phyloP scores from a whole-genome alignment of 1,139 yeast genomes.

The Spathaspora sp. region DNA sequence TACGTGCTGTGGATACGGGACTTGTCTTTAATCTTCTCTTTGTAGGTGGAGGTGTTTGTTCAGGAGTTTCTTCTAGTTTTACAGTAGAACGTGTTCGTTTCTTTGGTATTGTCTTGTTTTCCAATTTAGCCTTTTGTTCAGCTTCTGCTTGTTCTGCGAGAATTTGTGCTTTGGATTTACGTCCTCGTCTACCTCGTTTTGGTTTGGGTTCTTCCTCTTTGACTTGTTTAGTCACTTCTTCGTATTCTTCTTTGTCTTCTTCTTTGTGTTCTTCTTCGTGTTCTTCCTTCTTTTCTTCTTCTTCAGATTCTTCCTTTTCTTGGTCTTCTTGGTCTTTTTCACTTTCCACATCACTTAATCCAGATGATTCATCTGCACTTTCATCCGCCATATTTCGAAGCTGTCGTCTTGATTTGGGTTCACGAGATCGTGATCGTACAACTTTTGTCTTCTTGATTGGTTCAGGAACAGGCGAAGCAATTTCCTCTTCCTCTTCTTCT shows the following conservation, averaged over 20 bases:
- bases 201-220: slow-evolving; percentile 14
- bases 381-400: slow-evolving; percentile 41
- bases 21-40: slow-evolving; percentile 14
- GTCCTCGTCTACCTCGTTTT: slow-evolving; percentile 1
- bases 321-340: slow-evolving; percentile 4
- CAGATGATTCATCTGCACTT: slow-evolving; percentile 4
- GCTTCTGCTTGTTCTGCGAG: slow-evolving; percentile 17
- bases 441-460: slow-evolving; percentile 4
- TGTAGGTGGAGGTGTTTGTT: slow-evolving; percentile 14
- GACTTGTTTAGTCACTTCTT: slow-evolving; percentile 17
- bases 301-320: slow-evolving; percentile 17
- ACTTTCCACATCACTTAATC: slow-evolving; percentile 3
- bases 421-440: slow-evolving; percentile 8
- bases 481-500: slow-evolving; percentile 7
- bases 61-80: slow-evolving; percentile 18
- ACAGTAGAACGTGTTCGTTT: slow-evolving; percentile 31
- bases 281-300: slow-evolving; percentile 12
- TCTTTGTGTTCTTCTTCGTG: slow-evolving; percentile 4
- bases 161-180: slow-evolving; percentile 6
- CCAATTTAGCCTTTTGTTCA: slow-evolving; percentile 10
- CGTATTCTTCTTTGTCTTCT: slow-evolving; percentile 5
- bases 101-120: slow-evolving; percentile 17
- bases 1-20: slow-evolving; percentile 17
- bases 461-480: slow-evolving; percentile 7
- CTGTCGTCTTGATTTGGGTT: slow-evolving; percentile 6